A percentile compares a stretch with the other conserved stretches of the same genome.
phyloP scores from a whole-genome alignment of 225 moss, liverwort and hornwort genomes.

The Sphagnum tenellum region DNA sequence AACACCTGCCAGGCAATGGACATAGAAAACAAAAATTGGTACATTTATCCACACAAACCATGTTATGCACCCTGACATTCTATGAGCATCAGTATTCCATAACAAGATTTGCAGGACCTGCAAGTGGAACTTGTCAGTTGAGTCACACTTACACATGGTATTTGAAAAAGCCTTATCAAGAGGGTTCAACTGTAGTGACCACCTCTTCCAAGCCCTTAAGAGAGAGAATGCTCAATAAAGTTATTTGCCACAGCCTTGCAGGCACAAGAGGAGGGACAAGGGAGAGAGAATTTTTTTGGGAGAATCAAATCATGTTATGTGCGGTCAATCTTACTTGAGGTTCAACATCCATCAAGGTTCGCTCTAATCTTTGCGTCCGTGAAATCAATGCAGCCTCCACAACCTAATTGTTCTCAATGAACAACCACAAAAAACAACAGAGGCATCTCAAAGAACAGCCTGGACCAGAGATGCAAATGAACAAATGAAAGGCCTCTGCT shows the following conservation, averaged over 20 bases:
- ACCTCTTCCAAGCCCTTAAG: not conserved
- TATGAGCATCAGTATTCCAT: no score
- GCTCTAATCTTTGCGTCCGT: constrained; percentile 81
- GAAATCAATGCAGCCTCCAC: constrained; percentile 89
- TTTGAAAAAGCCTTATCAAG: no score
- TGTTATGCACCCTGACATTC: no score
- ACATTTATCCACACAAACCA: no score
- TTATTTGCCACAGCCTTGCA: no score
- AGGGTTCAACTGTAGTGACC: not conserved
- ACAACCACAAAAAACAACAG: constrained; percentile 8
- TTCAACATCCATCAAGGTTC: constrained; percentile 83
- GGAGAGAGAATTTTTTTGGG: not conserved
- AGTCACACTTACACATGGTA: no score
- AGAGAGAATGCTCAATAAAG: no score
- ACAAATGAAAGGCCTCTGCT: no score
- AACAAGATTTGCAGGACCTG: no score
- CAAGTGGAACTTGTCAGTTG: no score
- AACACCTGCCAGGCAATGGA: constrained; percentile 31
- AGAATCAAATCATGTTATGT: not conserved
- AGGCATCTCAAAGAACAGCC: not conserved
- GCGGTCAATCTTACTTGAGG: constrained; percentile 52
- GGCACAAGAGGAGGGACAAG: no score
- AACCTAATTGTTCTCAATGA: constrained; percentile 41
- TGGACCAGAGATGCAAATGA: not conserved
- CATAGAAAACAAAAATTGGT: no score